phyloP scores from a whole-genome alignment of 2,329 filamentous ascomycete species.

The Alternaria alternata region DNA sequence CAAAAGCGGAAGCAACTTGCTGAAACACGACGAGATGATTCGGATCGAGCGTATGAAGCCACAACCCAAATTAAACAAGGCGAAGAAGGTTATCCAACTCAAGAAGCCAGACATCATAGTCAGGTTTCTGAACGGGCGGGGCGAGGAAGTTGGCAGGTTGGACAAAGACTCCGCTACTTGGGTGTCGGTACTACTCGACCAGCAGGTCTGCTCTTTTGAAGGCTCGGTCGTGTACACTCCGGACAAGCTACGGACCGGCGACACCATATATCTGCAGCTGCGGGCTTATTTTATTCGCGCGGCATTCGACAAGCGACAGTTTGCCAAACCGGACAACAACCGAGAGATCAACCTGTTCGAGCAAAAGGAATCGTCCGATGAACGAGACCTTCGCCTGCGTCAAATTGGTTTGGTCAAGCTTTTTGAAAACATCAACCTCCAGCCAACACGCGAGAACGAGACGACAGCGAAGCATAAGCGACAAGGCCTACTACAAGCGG shows the following conservation, averaged over 20 bases:
- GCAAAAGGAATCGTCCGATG: constrained; percentile 83
- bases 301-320: constrained; percentile 73
- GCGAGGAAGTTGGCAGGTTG: constrained; percentile 84
- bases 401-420: constrained; percentile 89
- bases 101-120: constrained; percentile 86
- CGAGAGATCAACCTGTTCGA: constrained; percentile 79
- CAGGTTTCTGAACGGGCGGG: constrained; percentile 81
- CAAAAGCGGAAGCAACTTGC: constrained; percentile 75
- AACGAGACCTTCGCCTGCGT: constrained; percentile 81
- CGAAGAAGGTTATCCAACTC: constrained; percentile 60
- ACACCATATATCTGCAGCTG: constrained; percentile 92
- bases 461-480: constrained; percentile 79
- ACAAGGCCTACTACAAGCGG: constrained; percentile 85
- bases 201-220: constrained; percentile 86
- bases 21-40: constrained; percentile 84
- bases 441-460: constrained; percentile 77
- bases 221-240: constrained; percentile 89
- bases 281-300: constrained; percentile 76
- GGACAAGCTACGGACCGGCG: constrained; percentile 84
- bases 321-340: constrained; percentile 72
- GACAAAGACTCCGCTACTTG: constrained; percentile 88
- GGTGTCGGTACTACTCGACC: constrained; percentile 92
- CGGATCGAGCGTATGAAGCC: constrained; percentile 86
- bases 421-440: constrained; percentile 86
- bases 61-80: constrained; percentile 58